Evolutionary conservation across 768 basidiomycete genomes (phyloP).

Genomic region (Lentinula sp.): DNA sequence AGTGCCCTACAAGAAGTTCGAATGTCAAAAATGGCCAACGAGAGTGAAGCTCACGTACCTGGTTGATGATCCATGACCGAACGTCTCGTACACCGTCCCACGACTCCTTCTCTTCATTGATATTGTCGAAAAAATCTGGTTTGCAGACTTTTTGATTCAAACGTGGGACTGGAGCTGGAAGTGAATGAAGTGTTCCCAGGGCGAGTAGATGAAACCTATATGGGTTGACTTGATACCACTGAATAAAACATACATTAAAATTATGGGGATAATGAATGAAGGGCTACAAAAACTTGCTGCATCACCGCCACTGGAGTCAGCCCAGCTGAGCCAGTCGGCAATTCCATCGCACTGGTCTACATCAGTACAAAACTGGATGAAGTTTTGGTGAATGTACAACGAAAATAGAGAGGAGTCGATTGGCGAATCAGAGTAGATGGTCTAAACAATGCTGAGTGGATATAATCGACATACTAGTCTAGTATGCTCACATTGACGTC

Average conservation of each 20-base stretch:
- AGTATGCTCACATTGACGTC: slow-evolving; percentile 57
- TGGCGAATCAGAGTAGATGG: slow-evolving; percentile 76
- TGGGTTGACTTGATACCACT: slow-evolving; percentile 69
- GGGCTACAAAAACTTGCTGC: slow-evolving; percentile 33
- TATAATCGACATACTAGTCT: background rate
- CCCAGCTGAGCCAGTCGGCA: slow-evolving; percentile 71
- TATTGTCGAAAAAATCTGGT: slow-evolving; percentile 74
- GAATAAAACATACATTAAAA: background rate
- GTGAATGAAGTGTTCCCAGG: slow-evolving; percentile 77
- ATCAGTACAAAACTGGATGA: slow-evolving; percentile 75
- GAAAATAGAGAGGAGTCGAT: slow-evolving; percentile 88
- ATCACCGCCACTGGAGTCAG: slow-evolving; percentile 64
- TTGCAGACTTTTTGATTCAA: slow-evolving; percentile 81
- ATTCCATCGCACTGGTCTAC: slow-evolving; percentile 69
- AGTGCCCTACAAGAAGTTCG: slow-evolving; percentile 9
- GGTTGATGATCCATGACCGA: slow-evolving; percentile 47
- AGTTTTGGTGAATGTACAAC: slow-evolving; percentile 92
- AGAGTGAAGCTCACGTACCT: slow-evolving; percentile 11
- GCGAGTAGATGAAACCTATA: slow-evolving; percentile 84
- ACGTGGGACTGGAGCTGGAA: slow-evolving; percentile 82
- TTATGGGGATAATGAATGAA: background rate
- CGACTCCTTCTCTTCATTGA: slow-evolving; percentile 52
- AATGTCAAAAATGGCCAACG: background rate
- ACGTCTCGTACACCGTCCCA: slow-evolving; percentile 53
- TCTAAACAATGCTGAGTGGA: slow-evolving; percentile 28